Evolutionary conservation across 176 grass and related monocot genomes (phyloP).

Genomic region (Alopecurus myosuroides): DNA sequence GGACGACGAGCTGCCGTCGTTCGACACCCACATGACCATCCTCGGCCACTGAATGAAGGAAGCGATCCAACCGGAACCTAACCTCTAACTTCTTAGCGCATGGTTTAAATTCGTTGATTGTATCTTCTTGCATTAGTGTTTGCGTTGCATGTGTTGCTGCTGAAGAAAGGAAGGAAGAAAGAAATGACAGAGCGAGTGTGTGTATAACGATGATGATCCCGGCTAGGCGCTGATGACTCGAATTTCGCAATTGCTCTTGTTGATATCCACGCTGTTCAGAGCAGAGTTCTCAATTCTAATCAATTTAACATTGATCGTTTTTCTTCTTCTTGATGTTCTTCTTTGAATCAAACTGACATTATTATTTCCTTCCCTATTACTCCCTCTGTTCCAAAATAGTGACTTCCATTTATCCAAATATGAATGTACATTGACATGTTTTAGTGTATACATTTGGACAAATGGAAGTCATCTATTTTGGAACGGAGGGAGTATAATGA

Average conservation of each 20-base stretch:
- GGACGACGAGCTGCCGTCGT: slow-evolving; percentile 40
- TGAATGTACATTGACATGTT: too few species aligned
- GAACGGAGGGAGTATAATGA: too few species aligned
- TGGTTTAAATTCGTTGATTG: background rate
- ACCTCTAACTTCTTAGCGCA: background rate
- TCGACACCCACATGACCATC: slow-evolving; percentile 35
- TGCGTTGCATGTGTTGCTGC: background rate
- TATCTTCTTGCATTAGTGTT: slow-evolving; percentile 18
- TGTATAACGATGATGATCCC: background rate
- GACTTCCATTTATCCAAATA: too few species aligned
- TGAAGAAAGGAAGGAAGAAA: background rate
- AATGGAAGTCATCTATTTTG: too few species aligned
- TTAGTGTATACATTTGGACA: too few species aligned
- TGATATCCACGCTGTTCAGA: background rate
- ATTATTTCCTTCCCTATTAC: background rate
- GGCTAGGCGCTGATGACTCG: background rate
- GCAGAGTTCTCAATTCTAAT: background rate
- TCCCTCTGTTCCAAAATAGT: too few species aligned
- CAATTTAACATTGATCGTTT: background rate
- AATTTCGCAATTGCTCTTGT: background rate
- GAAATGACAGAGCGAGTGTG: background rate
- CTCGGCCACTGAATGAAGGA: slow-evolving; percentile 45
- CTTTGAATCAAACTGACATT: background rate
- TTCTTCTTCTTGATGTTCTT: background rate
- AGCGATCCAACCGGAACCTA: background rate